Evolutionary conservation across 495 filamentous ascomycete genomes (phyloP), one percentile per base, ranked within the genome.

Genomic region (Penicillium macrosclerotiorum): DNA sequence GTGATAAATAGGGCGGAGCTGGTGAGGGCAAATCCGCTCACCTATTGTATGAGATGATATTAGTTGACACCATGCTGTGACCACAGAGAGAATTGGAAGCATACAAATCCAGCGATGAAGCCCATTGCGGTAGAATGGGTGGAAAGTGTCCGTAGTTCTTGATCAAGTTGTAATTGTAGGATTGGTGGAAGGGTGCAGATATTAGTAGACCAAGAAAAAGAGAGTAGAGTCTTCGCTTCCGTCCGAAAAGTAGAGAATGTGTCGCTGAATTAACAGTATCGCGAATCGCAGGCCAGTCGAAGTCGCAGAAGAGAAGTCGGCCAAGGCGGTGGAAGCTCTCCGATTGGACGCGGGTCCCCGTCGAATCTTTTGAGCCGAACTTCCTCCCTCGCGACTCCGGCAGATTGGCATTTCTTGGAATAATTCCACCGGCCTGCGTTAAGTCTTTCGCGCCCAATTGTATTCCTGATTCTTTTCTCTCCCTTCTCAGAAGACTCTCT

Each of bases 21-120:
- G 35, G 92, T 95, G 29, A 98, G 75, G 51, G 92, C 88, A 29
- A 93, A 79, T 53, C 93, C 91, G 57, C 89, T 84, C 59, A 90
- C 77, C 72, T 75, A 36, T 52, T 34, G 1, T n/a, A n/a, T n/a
- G n/a, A n/a, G n/a, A n/a, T n/a, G n/a, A n/a, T n/a, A n/a, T n/a
- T n/a, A n/a, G n/a, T n/a, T n/a, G n/a, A n/a, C n/a, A n/a, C n/a
- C n/a, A n/a, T n/a, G n/a, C n/a, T n/a, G n/a, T n/a, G n/a, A n/a
- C n/a, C n/a, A n/a, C 2, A 36, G 29, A 25, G n/a, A n/a, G 16
- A 26, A 9, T 13, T 17, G n/a, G 19, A 79, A n/a, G n/a, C 83
- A 39, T 78, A 95, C 90, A 55, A 95, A 88, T 63, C 90, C 90
- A 12, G 85, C 74, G 51, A 85, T 78, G 73, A 89, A 89, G 45